These are phyloP conservation scores for Ceratorhiza oryzae-sativae DNA, from an alignment of 1,284 basidiomycete species.

Conservation along the genomic window DNA sequence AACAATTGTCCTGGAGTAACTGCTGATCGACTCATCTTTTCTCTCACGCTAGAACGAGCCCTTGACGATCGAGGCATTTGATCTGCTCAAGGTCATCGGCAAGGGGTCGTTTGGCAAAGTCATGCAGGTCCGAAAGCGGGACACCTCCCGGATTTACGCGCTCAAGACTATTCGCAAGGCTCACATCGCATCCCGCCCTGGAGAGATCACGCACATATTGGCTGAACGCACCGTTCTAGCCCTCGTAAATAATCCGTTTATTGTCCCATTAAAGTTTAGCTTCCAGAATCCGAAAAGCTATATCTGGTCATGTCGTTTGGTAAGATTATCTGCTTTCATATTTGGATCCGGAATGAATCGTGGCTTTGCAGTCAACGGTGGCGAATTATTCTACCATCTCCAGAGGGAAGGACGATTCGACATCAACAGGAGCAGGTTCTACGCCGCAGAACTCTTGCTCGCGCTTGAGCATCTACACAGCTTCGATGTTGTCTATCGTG, in stretches of 20 bases:
- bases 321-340: constrained; percentile 50
- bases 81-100: constrained; percentile 97
- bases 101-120: constrained; percentile 97
- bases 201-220: constrained; percentile 98
- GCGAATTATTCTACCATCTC: constrained; percentile 97
- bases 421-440: constrained; percentile 92
- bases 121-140: constrained; percentile 98
- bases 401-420: constrained; percentile 98
- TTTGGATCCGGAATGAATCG: neutral
- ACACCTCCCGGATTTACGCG: constrained; percentile 97
- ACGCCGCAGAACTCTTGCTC: constrained; percentile 93
- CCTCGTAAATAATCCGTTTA: constrained; percentile 98
- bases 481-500: constrained; percentile 98
- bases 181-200: constrained; percentile 94
- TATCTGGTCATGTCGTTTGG: constrained; percentile 97
- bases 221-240: constrained; percentile 97
- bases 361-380: constrained; percentile 82
- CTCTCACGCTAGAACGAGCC: constrained; percentile 62
- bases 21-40: constrained; percentile 17
- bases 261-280: constrained; percentile 98
- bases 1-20: neutral
- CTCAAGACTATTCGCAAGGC: constrained; percentile 99
- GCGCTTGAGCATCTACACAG: constrained; percentile 96
- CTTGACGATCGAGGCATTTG: constrained; percentile 94
- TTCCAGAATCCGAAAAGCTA: constrained; percentile 97